A percentile compares a stretch with the other conserved stretches of the same genome.
Conservation (phyloP, 192 early-diverging fungal species). For the Neocallimastix lanati region DNA sequence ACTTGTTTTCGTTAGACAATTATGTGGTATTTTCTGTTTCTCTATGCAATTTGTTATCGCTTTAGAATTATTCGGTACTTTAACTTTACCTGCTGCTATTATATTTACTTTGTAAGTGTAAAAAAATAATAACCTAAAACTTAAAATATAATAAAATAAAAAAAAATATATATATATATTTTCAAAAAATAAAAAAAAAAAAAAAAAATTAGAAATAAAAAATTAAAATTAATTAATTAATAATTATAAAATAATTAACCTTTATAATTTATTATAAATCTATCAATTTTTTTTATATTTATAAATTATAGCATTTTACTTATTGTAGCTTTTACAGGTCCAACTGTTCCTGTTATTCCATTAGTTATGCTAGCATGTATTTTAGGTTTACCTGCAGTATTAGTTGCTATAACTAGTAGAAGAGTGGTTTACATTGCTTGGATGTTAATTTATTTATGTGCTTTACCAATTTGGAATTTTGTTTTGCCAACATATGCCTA, state of each 20-base stretch:
- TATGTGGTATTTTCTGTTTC: neutral
- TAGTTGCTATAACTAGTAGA: conserved; percentile 73
- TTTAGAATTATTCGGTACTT: neutral
- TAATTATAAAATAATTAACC: too few relatives aligned
- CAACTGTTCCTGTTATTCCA: neutral
- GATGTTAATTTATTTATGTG: conserved; percentile 60
- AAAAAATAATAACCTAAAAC: too few relatives aligned
- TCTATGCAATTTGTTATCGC: neutral
- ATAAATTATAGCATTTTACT: neutral
- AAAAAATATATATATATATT: too few relatives aligned
- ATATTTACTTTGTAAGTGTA: neutral
- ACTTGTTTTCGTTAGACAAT: neutral
- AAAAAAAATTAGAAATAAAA: too few relatives aligned
- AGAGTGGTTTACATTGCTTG: conserved; percentile 69
- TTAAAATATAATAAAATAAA: too few relatives aligned
- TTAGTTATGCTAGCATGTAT: conserved; percentile 24
- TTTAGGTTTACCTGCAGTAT: conserved; percentile 70
- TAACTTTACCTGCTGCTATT: neutral
- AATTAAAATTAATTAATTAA: too few relatives aligned
- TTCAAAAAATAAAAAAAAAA: too few relatives aligned
- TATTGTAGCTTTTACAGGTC: neutral
- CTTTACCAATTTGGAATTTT: conserved; percentile 13
- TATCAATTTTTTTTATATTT: too few relatives aligned
- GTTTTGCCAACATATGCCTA: neutral
- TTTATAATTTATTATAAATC: too few relatives aligned